These are phyloP conservation scores for Adenanthera pavonina DNA, from an alignment of 306 rosid species.

Conservation along the genomic window DNA sequence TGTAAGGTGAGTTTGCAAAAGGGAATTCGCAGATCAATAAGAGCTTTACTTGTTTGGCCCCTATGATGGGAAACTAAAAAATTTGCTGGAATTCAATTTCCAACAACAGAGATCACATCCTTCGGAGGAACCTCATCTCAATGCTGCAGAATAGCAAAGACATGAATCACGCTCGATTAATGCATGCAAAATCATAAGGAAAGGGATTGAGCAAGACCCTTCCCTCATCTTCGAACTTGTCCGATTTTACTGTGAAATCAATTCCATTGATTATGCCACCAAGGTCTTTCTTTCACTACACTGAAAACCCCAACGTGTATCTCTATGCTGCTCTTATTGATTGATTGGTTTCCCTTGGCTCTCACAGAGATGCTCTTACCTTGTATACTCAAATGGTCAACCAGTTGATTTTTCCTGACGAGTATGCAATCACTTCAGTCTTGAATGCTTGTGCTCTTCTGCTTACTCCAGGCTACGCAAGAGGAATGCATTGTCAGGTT, in stretches of 20 bases:
- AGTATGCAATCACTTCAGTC: slow-evolving; percentile 45
- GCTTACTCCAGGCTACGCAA: slow-evolving; percentile 36
- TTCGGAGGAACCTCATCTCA: slow-evolving; percentile 34
- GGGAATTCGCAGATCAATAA: background rate
- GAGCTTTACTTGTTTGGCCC: background rate
- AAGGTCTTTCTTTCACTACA: slow-evolving; percentile 46
- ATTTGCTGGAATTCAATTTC: slow-evolving; percentile 34
- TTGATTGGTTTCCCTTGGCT: slow-evolving; percentile 46
- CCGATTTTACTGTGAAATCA: slow-evolving; percentile 42
- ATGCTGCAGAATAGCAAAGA: slow-evolving; percentile 39
- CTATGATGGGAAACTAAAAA: slow-evolving; percentile 10
- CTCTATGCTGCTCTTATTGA: slow-evolving; percentile 58
- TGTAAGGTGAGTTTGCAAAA: too few species aligned
- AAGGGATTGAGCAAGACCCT: slow-evolving; percentile 45
- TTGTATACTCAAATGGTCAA: slow-evolving; percentile 42
- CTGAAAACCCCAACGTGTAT: slow-evolving; percentile 49
- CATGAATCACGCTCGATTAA: slow-evolving; percentile 33
- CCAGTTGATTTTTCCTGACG: slow-evolving; percentile 39
- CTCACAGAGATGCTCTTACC: slow-evolving; percentile 37
- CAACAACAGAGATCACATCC: background rate
- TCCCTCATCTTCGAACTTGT: slow-evolving; percentile 50
- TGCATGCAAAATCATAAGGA: slow-evolving; percentile 48
- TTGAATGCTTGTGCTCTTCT: slow-evolving; percentile 53
- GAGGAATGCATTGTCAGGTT: slow-evolving; percentile 51
- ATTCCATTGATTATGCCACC: slow-evolving; percentile 45